Conservation (phyloP, 176 grass and related monocot genomes). For the Carex pumila region DNA sequence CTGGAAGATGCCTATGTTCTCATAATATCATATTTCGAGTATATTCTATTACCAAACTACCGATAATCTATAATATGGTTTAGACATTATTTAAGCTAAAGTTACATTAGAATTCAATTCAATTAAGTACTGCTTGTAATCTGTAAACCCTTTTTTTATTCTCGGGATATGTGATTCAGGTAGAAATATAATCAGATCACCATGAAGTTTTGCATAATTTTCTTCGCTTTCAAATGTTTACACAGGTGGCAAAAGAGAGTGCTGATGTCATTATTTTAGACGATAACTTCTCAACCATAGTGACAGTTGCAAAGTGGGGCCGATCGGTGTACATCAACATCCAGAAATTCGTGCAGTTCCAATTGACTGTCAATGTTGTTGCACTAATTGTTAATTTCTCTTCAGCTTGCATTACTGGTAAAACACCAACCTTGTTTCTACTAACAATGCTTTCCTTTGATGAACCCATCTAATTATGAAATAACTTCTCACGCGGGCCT, state of each 20-base stretch:
- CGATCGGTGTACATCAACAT: slow-evolving; percentile 98
- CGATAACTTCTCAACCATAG: slow-evolving; percentile 96
- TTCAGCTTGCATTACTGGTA: slow-evolving; percentile 91
- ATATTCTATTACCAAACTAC: neutral
- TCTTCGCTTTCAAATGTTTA: neutral
- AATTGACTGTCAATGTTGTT: slow-evolving; percentile 94
- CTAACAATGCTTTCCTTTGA: neutral
- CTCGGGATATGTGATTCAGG: neutral
- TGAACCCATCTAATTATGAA: neutral
- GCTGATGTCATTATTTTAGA: slow-evolving; percentile 97
- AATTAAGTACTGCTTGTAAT: neutral
- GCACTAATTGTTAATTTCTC: slow-evolving; percentile 92
- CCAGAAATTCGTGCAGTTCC: slow-evolving; percentile 97
- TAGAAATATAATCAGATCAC: neutral
- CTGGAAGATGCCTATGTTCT: neutral
- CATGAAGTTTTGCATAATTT: neutral
- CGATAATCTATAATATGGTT: neutral
- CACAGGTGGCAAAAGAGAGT: slow-evolving; percentile 92
- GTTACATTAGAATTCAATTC: neutral
- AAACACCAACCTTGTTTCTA: neutral
- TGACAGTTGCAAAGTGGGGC: slow-evolving; percentile 95
- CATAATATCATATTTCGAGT: neutral
- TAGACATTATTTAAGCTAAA: neutral
- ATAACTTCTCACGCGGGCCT: neutral
- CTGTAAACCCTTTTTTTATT: neutral